Evolutionary conservation across 768 basidiomycete genomes (phyloP), one percentile per base, ranked within the genome.

Genomic region (Chalciporus sphaerocephalus): DNA sequence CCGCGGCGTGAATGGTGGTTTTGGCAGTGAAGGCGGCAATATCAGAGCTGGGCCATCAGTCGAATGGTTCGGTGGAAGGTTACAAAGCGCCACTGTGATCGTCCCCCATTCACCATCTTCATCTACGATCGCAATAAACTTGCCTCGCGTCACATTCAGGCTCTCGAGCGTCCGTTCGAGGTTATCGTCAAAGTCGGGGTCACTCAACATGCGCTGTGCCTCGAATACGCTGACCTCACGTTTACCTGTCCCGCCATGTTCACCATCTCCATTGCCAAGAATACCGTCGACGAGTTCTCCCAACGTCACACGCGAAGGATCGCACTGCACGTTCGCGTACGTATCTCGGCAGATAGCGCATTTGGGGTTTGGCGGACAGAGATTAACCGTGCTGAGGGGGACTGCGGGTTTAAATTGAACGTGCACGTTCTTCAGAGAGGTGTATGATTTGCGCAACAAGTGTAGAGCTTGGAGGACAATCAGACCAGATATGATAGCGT

Each of bases 121-220:
- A 62, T 97, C 93, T 4, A 83, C 83, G 25, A 97, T 85, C 5
- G 83, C 81, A 58, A 98, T 59, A 69, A 96, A 95, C 68, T 85
- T 93, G 33, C 94, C 92, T 44, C 84, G 69, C 0, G 76, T 80
- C 24, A 95, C 81, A 38, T 79, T 86, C 44, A 98, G 59, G 53
- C 89, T 88, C 52, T 81, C 87, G 53, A 99, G 62, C 38, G 90
- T 92, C 50, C 85, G 75, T 2, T 78, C 84, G 49, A 79, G 61
- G 56, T 97, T 97, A 56, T 97, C 94, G 37, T 91, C 86, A 76
- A 87, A 95, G 59, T 98, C 95, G 6, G 92, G 91, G 58, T 98
- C 96, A 52, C 82, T 86, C 44, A 99, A 68, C 36, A 99, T 67
- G 35, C 93, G 75, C 55, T 86, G 84, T 38, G 88, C 92, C 64